phyloP scores from a whole-genome alignment of 1,139 yeast species.

The Pichia sp. region DNA sequence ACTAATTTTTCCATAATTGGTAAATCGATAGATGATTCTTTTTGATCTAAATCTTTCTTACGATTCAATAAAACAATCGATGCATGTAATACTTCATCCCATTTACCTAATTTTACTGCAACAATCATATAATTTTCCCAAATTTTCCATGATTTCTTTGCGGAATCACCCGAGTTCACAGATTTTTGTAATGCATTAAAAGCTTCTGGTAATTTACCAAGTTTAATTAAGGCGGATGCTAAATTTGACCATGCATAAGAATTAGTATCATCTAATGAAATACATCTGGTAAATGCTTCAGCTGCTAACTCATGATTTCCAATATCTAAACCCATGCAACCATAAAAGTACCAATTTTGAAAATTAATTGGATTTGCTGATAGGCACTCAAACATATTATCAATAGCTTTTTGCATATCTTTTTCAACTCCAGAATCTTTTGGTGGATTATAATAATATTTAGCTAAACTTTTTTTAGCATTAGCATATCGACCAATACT shows the following conservation, averaged over 20 bases:
- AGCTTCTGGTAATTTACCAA: conserved; percentile 67
- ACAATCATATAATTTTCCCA: conserved; percentile 85
- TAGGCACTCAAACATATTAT: conserved; percentile 70
- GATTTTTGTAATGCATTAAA: conserved; percentile 80
- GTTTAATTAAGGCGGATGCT: conserved; percentile 67
- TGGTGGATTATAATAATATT: conserved; percentile 66
- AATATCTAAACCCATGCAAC: conserved; percentile 80
- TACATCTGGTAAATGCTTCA: conserved; percentile 90
- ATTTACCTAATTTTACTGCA: conserved; percentile 71
- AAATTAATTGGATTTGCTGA: conserved; percentile 68
- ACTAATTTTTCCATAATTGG: conserved; percentile 72
- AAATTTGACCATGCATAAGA: conserved; percentile 92
- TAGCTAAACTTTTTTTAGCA: conserved; percentile 80
- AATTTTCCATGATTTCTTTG: conserved; percentile 74
- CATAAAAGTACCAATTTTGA: conserved; percentile 89
- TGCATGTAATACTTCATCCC: conserved; percentile 83
- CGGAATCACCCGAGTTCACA: conserved; percentile 56
- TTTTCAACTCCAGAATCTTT: conserved; percentile 43
- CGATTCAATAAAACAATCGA: conserved; percentile 54
- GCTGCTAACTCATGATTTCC: conserved; percentile 73
- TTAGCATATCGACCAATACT: conserved; percentile 71
- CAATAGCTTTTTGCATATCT: conserved; percentile 51
- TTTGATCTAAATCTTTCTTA: conserved; percentile 39
- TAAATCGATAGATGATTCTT: conserved; percentile 67
- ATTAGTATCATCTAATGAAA: conserved; percentile 75